These are phyloP conservation scores for Cyanidiococcus yangmingshanensis DNA, from an alignment of 23 red algal genomes.

Conservation along the genomic window DNA sequence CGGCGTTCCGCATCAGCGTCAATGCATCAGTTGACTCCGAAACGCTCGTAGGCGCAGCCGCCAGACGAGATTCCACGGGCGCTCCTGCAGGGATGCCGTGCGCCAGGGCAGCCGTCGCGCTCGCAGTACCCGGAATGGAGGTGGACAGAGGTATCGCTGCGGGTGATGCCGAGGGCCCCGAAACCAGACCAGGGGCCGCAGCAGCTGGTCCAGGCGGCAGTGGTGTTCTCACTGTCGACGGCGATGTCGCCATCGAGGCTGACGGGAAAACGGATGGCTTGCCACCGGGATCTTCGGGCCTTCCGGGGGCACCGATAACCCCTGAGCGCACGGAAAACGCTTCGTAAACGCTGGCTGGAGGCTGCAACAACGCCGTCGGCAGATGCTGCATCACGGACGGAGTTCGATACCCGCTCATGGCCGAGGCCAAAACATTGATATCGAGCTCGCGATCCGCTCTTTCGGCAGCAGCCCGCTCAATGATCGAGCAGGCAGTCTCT, in stretches of 20 bases:
- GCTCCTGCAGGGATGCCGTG: neutral
- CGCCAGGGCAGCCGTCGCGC: neutral
- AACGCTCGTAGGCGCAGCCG: too few relatives aligned
- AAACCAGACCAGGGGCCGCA: too few relatives aligned
- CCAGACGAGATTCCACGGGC: neutral
- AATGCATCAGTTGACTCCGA: neutral
- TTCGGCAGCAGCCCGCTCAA: slow-evolving; percentile 80
- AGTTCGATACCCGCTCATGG: neutral
- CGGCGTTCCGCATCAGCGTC: neutral
- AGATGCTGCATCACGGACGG: neutral
- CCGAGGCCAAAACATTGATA: slow-evolving; percentile 30
- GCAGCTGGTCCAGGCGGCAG: too few relatives aligned
- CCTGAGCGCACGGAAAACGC: neutral
- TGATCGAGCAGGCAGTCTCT: slow-evolving; percentile 79
- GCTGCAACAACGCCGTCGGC: neutral
- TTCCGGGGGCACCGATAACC: neutral
- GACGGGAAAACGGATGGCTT: neutral
- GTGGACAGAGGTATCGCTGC: neutral
- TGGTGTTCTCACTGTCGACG: too few relatives aligned
- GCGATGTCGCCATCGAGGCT: neutral
- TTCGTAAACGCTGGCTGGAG: neutral
- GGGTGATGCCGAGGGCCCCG: too few relatives aligned
- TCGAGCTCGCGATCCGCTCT: slow-evolving; percentile 48
- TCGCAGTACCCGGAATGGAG: neutral
- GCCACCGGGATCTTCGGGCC: neutral